These are phyloP conservation scores for Calonectria leucothoes DNA, from an alignment of 2,329 filamentous ascomycete species.

Conservation along the genomic window DNA sequence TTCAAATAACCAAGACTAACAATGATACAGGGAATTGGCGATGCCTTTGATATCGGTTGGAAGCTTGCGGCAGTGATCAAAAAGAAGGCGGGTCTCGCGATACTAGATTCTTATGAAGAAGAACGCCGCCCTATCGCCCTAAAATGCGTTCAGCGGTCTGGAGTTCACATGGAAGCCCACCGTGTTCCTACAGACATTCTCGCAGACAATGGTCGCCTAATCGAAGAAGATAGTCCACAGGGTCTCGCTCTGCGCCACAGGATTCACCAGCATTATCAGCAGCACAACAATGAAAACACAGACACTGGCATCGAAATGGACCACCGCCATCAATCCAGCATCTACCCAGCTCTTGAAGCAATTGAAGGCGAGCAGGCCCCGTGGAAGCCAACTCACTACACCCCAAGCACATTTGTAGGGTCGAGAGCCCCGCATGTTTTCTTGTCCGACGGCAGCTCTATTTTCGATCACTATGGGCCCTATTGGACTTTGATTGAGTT, in stretches of 20 bases:
- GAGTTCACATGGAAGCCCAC: conserved; percentile 15
- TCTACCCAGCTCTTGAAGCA: background rate
- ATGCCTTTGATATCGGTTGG: conserved; percentile 50
- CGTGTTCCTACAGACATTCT: background rate
- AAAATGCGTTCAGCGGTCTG: conserved; percentile 28
- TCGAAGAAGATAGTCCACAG: background rate
- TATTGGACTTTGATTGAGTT: background rate
- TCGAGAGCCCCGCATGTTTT: conserved; percentile 6
- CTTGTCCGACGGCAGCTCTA: background rate
- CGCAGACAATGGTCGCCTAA: background rate
- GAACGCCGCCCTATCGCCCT: conserved; percentile 34
- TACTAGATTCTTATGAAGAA: conserved; percentile 39
- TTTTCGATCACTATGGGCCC: background rate
- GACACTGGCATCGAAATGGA: conserved; percentile 43
- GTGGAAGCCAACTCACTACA: conserved; percentile 1
- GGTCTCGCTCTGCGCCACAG: background rate
- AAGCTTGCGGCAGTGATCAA: conserved; percentile 44
- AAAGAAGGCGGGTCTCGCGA: background rate
- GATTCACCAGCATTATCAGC: background rate
- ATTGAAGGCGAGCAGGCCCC: background rate
- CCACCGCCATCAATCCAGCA: conserved; percentile 31
- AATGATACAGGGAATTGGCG: conserved; percentile 41
- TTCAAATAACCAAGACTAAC: background rate
- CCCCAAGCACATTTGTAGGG: conserved; percentile 11
- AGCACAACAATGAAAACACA: background rate